Percentiles rank a stretch among this genome's conserved stretches.
phyloP scores from a whole-genome alignment of 345 rosid species.

The Eucalyptus camaldulensis region DNA sequence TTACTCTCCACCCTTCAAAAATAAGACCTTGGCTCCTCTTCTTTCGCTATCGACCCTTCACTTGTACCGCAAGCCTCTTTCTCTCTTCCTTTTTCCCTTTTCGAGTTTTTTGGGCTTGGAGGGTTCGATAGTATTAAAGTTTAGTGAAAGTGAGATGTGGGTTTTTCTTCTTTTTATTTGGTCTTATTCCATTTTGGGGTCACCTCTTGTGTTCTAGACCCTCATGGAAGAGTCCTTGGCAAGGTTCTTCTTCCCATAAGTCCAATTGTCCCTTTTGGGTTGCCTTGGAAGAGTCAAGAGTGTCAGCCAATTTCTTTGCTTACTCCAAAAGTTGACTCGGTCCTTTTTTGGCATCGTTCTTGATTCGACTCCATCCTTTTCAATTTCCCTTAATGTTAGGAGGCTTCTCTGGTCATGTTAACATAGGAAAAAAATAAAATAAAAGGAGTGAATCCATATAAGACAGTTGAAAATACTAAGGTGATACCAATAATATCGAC shows the following conservation, averaged over 20 bases:
- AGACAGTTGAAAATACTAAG: too few relatives aligned
- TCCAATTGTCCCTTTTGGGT: constrained; percentile 1
- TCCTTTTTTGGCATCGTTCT: not conserved
- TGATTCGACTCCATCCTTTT: not conserved
- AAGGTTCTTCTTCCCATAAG: not conserved
- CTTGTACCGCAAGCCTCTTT: constrained; percentile 23
- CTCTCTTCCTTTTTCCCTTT: not conserved
- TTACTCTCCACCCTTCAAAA: constrained; percentile 31
- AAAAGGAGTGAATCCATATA: not conserved
- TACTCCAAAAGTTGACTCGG: not conserved
- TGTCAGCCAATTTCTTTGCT: constrained; percentile 7
- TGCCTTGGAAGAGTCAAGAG: constrained; percentile 29
- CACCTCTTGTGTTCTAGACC: not conserved
- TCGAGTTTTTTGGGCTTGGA: not conserved
- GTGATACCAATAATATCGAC: not conserved
- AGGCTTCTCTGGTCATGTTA: not conserved
- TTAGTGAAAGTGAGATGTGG: not conserved
- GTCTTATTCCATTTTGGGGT: not conserved
- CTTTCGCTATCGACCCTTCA: not conserved
- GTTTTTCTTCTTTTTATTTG: not conserved
- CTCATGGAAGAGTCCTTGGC: not conserved
- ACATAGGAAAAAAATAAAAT: not conserved
- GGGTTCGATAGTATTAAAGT: not conserved
- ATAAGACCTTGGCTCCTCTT: not conserved
- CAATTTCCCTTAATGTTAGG: not conserved